Percentiles rank a stretch among this genome's conserved stretches.
phyloP scores from a whole-genome alignment of 768 basidiomycete genomes.

The Calocybe cyanea region DNA sequence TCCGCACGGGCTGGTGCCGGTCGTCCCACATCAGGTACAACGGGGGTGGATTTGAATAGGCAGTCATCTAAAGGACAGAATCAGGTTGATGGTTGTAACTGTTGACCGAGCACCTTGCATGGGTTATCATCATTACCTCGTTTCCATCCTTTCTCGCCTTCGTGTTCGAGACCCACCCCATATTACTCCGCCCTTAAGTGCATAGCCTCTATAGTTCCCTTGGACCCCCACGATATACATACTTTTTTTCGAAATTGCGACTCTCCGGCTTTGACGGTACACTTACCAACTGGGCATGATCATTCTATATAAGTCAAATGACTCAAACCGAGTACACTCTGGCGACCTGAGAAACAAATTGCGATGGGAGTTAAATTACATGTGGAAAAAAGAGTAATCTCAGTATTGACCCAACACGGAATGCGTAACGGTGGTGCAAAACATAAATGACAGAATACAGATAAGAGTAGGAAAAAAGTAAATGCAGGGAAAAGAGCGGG shows the following conservation, averaged over 20 bases:
- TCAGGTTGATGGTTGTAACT: slow-evolving; percentile 72
- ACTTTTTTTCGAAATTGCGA: slow-evolving; percentile 28
- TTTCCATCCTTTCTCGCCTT: slow-evolving; percentile 15
- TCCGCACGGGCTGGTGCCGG: slow-evolving; percentile 54
- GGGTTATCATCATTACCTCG: background rate
- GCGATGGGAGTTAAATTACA: too few species aligned
- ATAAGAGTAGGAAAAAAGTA: too few species aligned
- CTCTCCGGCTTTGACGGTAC: slow-evolving; percentile 14
- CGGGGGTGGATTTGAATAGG: slow-evolving; percentile 82
- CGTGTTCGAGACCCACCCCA: slow-evolving; percentile 18
- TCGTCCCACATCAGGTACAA: slow-evolving; percentile 46
- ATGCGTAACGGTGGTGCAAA: too few species aligned
- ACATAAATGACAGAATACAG: background rate
- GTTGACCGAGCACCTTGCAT: slow-evolving; percentile 33
- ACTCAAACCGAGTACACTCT: too few species aligned
- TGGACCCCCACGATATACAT: slow-evolving; percentile 40
- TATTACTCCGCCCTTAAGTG: slow-evolving; percentile 27
- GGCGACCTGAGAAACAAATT: too few species aligned
- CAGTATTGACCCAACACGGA: too few species aligned
- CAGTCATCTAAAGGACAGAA: slow-evolving; percentile 46
- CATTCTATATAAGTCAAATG: too few species aligned
- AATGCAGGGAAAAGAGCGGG: background rate
- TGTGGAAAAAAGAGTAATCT: too few species aligned
- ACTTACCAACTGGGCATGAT: too few species aligned
- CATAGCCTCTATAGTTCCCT: slow-evolving; percentile 25